Conservation (phyloP, 495 filamentous ascomycete species). For the Talaromyces liani region DNA sequence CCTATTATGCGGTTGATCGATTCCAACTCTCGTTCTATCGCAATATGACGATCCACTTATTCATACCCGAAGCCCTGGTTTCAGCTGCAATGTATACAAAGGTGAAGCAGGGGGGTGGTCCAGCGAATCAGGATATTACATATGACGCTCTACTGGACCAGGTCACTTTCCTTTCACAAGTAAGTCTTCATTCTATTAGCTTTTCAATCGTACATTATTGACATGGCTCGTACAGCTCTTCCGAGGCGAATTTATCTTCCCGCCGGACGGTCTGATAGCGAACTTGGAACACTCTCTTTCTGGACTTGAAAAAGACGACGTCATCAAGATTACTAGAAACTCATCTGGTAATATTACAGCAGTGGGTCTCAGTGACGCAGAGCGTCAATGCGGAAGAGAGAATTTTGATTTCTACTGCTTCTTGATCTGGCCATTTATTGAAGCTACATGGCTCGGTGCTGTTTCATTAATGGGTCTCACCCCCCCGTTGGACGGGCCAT, state of each 20-base stretch:
- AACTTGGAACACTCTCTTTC: constrained; percentile 75
- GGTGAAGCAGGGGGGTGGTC: constrained; percentile 82
- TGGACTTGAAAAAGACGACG: constrained; percentile 69
- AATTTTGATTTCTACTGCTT: constrained; percentile 99
- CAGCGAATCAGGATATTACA: constrained; percentile 67
- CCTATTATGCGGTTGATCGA: constrained; percentile 87
- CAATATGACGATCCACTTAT: constrained; percentile 98
- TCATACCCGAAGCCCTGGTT: constrained; percentile 85
- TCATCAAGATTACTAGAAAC: constrained; percentile 64
- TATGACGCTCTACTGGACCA: constrained; percentile 65
- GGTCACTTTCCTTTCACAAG: constrained; percentile 78
- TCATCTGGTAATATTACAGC: constrained; percentile 46
- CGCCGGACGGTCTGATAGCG: constrained; percentile 67
- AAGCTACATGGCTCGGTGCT: constrained; percentile 83
- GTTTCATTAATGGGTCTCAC: constrained; percentile 80
- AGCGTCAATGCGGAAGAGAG: constrained; percentile 72
- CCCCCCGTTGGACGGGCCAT: constrained; percentile 53
- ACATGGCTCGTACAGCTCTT: constrained; percentile 52
- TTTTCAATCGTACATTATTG: not conserved
- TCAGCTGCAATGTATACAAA: constrained; percentile 82
- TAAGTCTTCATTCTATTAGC: constrained; percentile 14
- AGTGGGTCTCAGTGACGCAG: constrained; percentile 66
- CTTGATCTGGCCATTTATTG: constrained; percentile 95
- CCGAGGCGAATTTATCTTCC: constrained; percentile 94
- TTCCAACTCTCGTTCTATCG: constrained; percentile 97